Conservation (phyloP, 768 basidiomycete genomes). For the Leccinum uliginosum region DNA sequence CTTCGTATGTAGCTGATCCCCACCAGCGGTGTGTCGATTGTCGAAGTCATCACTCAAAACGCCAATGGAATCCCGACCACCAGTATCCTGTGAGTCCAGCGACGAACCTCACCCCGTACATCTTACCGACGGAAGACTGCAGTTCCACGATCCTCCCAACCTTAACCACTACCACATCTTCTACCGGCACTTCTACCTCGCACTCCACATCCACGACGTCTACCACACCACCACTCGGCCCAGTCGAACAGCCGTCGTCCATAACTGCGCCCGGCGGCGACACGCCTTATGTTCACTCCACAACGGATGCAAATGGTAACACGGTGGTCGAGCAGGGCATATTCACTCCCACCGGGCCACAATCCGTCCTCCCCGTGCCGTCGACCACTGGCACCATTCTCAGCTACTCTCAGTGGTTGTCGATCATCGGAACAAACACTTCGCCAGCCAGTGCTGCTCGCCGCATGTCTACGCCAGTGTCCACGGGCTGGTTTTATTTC, state of each 20-base stretch:
- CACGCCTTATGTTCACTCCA: slow-evolving; percentile 50
- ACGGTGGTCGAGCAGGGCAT: slow-evolving; percentile 16
- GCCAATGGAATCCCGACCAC: slow-evolving; percentile 39
- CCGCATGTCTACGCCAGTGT: slow-evolving; percentile 15
- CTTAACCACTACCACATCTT: neutral
- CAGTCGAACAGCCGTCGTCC: slow-evolving; percentile 52
- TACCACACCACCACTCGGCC: slow-evolving; percentile 17
- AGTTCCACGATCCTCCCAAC: slow-evolving; percentile 16
- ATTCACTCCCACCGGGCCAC: slow-evolving; percentile 33
- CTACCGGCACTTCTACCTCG: slow-evolving; percentile 19
- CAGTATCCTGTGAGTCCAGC: slow-evolving; percentile 36
- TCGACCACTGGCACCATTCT: slow-evolving; percentile 28
- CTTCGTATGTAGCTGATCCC: slow-evolving; percentile 11
- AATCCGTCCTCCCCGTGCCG: slow-evolving; percentile 21
- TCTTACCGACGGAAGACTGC: slow-evolving; percentile 7
- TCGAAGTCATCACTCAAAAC: slow-evolving; percentile 44
- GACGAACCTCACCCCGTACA: neutral
- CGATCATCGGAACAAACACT: slow-evolving; percentile 30
- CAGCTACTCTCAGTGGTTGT: slow-evolving; percentile 27
- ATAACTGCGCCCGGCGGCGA: slow-evolving; percentile 38
- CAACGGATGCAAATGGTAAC: slow-evolving; percentile 33
- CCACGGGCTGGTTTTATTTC: slow-evolving; percentile 27
- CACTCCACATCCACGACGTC: slow-evolving; percentile 14
- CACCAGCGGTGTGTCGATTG: slow-evolving; percentile 48
- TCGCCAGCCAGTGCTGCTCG: slow-evolving; percentile 23